Evolutionary conservation across 1,284 basidiomycete species (phyloP), one percentile per base, ranked within the genome.

Genomic region (Rhizoctonia solani): DNA sequence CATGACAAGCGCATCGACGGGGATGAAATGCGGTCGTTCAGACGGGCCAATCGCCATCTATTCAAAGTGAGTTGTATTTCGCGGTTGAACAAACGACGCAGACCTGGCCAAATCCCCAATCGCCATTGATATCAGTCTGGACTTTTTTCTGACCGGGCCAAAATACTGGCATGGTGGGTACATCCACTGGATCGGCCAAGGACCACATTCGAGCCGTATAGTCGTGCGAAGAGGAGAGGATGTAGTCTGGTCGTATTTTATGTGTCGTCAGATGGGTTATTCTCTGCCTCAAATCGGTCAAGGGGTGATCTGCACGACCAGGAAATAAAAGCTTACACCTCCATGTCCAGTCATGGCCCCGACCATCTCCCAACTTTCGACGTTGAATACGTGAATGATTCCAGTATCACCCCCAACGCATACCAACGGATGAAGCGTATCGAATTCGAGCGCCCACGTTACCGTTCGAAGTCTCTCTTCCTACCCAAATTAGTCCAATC

Each of bases 361-460:
- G 19, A 49, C 29, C 19, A 42, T 30, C 30, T 66, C 41, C 63
- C 63, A 66, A 14, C 6, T 42, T 30, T 66, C 63, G 8, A 66
- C 63, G n/a, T 66, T 52, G 29, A 66, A 19, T 2, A 66, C 32
- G 5, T 53, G 30, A 14, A 66, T 66, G 0, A 39, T 54, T 5
- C 39, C 52, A 0, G 32, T 46, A 3, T 34, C 25, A 1, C 63
- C 63, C 3, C 41, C 63, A 25, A 54, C 54, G 6, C 41, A 50
- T 5, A 66, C 53, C 21, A 66, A 37, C 5, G 63, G 63, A 44
- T 66, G 63, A 3, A 66, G 29, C 5, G 50, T 66, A 4, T 54
- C 44, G 41, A 66, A 66, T 9, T 66, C 63, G 19, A 66, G 27
- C 8, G 63, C 63, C 63, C 63, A 66, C 8, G 63, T 66, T 4